These are phyloP conservation scores for Quercus variabilis DNA, from an alignment of 306 rosid genomes.

Conservation along the genomic window DNA sequence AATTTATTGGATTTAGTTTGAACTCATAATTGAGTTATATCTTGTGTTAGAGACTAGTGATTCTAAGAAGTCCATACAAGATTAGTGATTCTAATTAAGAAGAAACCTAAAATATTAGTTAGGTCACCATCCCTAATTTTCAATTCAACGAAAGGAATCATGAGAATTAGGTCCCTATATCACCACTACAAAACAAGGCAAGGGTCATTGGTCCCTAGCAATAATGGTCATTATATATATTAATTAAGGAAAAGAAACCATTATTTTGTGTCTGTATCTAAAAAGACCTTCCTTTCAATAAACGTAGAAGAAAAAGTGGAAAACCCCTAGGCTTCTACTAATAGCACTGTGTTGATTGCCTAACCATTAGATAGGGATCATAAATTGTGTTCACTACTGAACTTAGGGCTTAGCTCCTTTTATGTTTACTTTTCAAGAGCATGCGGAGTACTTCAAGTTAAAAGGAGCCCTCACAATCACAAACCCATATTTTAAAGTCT, in stretches of 20 bases:
- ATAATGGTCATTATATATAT: not conserved
- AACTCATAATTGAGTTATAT: too few relatives aligned
- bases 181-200: not conserved
- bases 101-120: not conserved
- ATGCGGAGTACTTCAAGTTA: not conserved
- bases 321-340: too few relatives aligned
- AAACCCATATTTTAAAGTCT: too few relatives aligned
- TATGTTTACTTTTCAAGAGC: not conserved
- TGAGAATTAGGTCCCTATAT: not conserved
- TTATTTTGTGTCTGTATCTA: too few relatives aligned
- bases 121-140: not conserved
- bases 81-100: too few relatives aligned
- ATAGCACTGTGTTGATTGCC: not conserved
- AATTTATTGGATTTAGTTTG: too few relatives aligned
- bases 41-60: too few relatives aligned
- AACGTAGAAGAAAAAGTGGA: too few relatives aligned
- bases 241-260: not conserved
- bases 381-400: not conserved
- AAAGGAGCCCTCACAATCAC: not conserved
- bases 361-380: not conserved
- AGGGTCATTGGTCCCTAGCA: slow-evolving; percentile 10
- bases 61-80: too few relatives aligned
- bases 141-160: slow-evolving; percentile 1
- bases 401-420: not conserved
- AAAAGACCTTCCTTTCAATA: too few relatives aligned